phyloP scores from a whole-genome alignment of 352 stramenopile genomes.

The Globisporangium barbulae region DNA sequence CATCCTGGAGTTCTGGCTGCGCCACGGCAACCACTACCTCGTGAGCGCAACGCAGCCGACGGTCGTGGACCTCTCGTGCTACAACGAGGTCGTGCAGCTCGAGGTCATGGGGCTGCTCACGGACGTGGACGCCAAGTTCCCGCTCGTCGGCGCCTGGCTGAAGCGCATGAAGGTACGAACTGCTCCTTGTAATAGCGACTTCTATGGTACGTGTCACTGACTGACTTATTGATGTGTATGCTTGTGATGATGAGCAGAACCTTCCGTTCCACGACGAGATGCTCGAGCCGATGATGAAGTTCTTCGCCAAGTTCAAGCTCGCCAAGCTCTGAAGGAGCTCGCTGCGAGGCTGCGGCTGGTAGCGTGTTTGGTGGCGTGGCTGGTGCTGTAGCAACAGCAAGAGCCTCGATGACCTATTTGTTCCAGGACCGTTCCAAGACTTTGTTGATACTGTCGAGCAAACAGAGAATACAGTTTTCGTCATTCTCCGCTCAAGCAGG shows the following conservation, averaged over 20 bases:
- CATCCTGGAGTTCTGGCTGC: constrained; percentile 73
- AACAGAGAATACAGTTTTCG: too few species aligned
- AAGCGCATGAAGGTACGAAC: constrained; percentile 67
- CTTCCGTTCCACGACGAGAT: constrained; percentile 63
- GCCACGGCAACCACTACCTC: constrained; percentile 53
- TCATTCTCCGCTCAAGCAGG: too few species aligned
- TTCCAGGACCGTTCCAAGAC: neutral
- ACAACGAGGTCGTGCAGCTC: constrained; percentile 74
- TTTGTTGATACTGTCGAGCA: neutral
- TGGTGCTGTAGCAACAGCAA: too few species aligned
- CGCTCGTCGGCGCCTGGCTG: constrained; percentile 49
- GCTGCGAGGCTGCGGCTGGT: too few species aligned
- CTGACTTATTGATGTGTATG: neutral
- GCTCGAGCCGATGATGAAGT: constrained; percentile 59
- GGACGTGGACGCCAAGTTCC: constrained; percentile 46
- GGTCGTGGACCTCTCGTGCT: constrained; percentile 69
- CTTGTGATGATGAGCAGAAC: constrained; percentile 20
- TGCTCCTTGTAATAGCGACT: neutral
- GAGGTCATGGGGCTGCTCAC: constrained; percentile 61
- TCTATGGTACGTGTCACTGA: neutral
- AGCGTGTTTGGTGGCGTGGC: too few species aligned
- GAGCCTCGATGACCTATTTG: too few species aligned
- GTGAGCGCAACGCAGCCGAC: constrained; percentile 56
- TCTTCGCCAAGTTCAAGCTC: constrained; percentile 71
- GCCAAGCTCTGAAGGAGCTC: constrained; percentile 33